Conservation (phyloP, 1,284 basidiomycete species). For the Peniophora sp. region DNA sequence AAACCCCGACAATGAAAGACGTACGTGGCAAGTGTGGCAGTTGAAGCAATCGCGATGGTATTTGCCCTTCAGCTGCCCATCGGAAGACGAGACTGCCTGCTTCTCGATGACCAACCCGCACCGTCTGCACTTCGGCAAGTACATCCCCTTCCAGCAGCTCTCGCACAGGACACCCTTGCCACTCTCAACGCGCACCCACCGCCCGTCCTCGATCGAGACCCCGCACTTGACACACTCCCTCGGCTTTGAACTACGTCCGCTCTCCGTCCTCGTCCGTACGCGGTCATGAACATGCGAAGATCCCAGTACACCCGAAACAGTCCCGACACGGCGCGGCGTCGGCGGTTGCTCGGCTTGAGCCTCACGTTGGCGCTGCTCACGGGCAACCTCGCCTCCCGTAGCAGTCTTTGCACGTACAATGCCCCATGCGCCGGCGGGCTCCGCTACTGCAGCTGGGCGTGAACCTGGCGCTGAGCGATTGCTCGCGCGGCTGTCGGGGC, state of each 20-base stretch:
- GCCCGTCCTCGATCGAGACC: conserved; percentile 63
- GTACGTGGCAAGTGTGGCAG: conserved; percentile 72
- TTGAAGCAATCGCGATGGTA: conserved; percentile 88
- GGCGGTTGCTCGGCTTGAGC: not conserved
- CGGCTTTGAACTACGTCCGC: conserved; percentile 15
- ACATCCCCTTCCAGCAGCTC: conserved; percentile 89
- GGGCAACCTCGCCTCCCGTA: conserved; percentile 26
- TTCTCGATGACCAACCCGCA: conserved; percentile 82
- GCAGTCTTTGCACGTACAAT: conserved; percentile 19
- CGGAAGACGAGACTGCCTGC: conserved; percentile 82
- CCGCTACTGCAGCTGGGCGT: conserved; percentile 16
- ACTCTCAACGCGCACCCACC: conserved; percentile 74
- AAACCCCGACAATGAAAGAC: conserved; percentile 14
- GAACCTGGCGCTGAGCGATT: not conserved
- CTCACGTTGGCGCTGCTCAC: conserved; percentile 16
- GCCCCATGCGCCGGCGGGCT: conserved; percentile 20
- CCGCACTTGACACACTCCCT: conserved; percentile 62
- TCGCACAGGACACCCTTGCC: conserved; percentile 75
- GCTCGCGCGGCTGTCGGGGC: not conserved
- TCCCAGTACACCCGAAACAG: conserved; percentile 12
- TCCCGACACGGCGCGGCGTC: conserved; percentile 8
- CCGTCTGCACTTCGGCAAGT: conserved; percentile 86
- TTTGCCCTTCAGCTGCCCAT: conserved; percentile 89
- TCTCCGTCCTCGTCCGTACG: conserved; percentile 8
- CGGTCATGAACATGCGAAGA: conserved; percentile 2